Conservation (phyloP, 805 yeast species). For the Metschnikowia proteae region DNA sequence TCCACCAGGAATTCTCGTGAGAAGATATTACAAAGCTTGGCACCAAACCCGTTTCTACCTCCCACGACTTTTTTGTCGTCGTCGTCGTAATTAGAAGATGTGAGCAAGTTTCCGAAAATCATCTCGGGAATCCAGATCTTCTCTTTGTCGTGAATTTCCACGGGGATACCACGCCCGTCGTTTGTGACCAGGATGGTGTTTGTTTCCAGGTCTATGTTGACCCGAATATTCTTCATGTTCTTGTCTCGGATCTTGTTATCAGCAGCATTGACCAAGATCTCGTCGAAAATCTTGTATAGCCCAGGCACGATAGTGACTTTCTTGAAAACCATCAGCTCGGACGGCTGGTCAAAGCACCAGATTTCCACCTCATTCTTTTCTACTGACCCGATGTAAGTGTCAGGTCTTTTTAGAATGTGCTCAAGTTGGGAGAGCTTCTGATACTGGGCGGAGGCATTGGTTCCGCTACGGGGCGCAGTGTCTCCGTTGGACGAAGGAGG, state of each 20-base stretch:
- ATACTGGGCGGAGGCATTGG: constrained; percentile 65
- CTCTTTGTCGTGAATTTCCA: constrained; percentile 90
- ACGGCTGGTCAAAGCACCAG: constrained; percentile 70
- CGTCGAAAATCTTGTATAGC: constrained; percentile 92
- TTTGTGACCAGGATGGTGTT: constrained; percentile 78
- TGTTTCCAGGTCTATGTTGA: constrained; percentile 70
- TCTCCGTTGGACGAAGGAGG: constrained; percentile 16
- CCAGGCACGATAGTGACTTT: constrained; percentile 92
- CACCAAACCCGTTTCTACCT: constrained; percentile 98
- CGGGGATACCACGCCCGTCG: constrained; percentile 94
- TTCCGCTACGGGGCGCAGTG: constrained; percentile 15
- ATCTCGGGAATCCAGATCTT: constrained; percentile 91
- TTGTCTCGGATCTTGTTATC: constrained; percentile 97
- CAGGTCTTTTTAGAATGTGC: constrained; percentile 95
- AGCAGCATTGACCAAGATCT: constrained; percentile 95
- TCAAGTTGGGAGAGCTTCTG: constrained; percentile 93
- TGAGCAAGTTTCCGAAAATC: constrained; percentile 90
- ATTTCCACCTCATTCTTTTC: constrained; percentile 74
- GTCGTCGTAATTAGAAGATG: constrained; percentile 95
- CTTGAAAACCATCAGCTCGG: constrained; percentile 43
- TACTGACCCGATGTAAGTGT: constrained; percentile 93
- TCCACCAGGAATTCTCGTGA: constrained; percentile 83
- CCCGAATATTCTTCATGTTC: constrained; percentile 78
- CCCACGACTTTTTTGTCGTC: constrained; percentile 94
- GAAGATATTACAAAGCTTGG: constrained; percentile 93